Evolutionary conservation across 2,329 filamentous ascomycete genomes (phyloP).

Genomic region (Phoma sp.): DNA sequence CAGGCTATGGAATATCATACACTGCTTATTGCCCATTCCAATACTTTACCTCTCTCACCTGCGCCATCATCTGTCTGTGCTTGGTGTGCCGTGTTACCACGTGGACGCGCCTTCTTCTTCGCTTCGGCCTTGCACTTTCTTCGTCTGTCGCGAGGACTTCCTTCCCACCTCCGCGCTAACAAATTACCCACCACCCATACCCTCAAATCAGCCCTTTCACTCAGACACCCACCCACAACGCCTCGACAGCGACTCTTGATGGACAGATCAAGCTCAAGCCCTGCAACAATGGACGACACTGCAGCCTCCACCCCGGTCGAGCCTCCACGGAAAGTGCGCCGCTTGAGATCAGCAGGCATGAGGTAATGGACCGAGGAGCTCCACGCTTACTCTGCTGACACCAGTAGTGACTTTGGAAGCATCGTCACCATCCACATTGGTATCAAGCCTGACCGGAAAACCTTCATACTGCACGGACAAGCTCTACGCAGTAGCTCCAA

Average conservation of each 20-base stretch:
- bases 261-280: slow-evolving; percentile 3
- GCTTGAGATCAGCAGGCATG: not conserved
- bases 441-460: slow-evolving; percentile 4
- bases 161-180: not conserved
- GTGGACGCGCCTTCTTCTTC: slow-evolving; percentile 1
- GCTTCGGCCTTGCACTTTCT: not conserved
- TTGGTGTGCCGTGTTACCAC: not conserved
- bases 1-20: slow-evolving; percentile 2
- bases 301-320: not conserved
- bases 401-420: slow-evolving; percentile 3
- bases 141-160: not conserved
- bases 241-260: not conserved
- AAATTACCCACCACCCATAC: not conserved
- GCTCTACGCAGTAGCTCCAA: slow-evolving; percentile 2
- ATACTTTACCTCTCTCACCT: not conserved
- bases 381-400: not conserved
- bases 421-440: slow-evolving; percentile 1
- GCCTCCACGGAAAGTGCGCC: slow-evolving; percentile 5
- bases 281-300: not conserved
- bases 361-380: not conserved
- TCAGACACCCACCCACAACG: not conserved
- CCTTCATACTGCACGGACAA: slow-evolving; percentile 4
- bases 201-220: not conserved
- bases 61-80: not conserved
- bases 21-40: not conserved